Conservation (phyloP, 2,329 filamentous ascomycete genomes). For the Monosporascus sp. region DNA sequence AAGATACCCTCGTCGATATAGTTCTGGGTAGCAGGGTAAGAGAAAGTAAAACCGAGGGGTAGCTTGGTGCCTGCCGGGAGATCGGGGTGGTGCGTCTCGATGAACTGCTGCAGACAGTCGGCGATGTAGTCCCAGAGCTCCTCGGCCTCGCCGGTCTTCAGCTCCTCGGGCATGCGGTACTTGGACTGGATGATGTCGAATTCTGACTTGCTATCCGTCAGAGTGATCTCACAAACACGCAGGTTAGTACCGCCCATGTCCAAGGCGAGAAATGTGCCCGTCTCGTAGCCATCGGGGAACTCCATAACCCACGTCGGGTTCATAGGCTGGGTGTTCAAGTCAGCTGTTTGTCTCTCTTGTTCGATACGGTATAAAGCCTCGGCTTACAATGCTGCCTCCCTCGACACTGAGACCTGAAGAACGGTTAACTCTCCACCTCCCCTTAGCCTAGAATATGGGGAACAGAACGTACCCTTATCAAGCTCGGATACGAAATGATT, state of each 20-base stretch:
- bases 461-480: conserved; percentile 58
- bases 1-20: conserved; percentile 90
- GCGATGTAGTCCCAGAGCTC: conserved; percentile 95
- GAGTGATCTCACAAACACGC: conserved; percentile 85
- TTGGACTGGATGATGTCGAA: conserved; percentile 96
- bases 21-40: conserved; percentile 87
- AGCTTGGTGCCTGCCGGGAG: conserved; percentile 56
- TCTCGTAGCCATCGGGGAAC: conserved; percentile 81
- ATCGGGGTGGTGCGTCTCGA: conserved; percentile 76
- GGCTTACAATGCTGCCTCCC: conserved; percentile 84
- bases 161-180: conserved; percentile 88
- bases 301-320: conserved; percentile 95
- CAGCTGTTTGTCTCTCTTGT: background rate
- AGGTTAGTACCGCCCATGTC: conserved; percentile 97
- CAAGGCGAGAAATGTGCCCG: conserved; percentile 79
- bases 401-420: conserved; percentile 71
- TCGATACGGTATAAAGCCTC: background rate
- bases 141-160: conserved; percentile 78
- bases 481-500: conserved; percentile 86
- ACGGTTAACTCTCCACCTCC: conserved; percentile 7
- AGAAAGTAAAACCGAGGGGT: conserved; percentile 92
- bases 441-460: conserved; percentile 12
- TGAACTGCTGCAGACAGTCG: conserved; percentile 85
- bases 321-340: conserved; percentile 64
- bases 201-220: conserved; percentile 82